Conservation (phyloP, 2,329 filamentous ascomycete species). For the Chalaropsis ovoidea region DNA sequence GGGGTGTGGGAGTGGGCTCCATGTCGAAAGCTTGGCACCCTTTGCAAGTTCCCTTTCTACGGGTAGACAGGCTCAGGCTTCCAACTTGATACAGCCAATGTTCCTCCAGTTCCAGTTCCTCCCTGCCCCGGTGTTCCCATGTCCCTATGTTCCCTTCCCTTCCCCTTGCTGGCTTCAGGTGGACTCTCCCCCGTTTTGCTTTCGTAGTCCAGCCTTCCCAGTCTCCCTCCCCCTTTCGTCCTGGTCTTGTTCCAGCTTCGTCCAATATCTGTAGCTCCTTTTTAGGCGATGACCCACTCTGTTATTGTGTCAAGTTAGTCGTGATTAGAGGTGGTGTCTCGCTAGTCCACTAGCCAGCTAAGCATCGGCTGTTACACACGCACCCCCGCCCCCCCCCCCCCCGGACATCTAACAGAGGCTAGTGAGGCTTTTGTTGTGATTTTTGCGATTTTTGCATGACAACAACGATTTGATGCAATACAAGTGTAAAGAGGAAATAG, state of each 20-base stretch:
- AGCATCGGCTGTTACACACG: neutral
- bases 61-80: neutral
- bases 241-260: neutral
- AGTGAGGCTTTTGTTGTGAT: neutral
- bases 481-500: too few species aligned
- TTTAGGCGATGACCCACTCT: neutral
- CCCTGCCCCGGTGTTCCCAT: neutral
- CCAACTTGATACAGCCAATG: neutral
- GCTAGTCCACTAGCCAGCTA: neutral
- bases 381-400: too few species aligned
- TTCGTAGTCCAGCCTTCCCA: neutral
- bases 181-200: neutral
- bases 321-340: neutral
- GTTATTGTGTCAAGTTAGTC: neutral
- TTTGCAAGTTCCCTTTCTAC: neutral
- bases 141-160: neutral
- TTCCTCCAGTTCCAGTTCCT: neutral
- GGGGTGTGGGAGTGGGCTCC: neutral
- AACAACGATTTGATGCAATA: too few species aligned
- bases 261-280: neutral
- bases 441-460: too few species aligned
- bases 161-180: neutral
- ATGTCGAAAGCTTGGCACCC: neutral
- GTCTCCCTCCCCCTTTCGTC: neutral
- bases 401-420: neutral